Base-by-base conservation (phyloP, 2,329 filamentous ascomycete species). In the Ophiostoma pallidulum region DNA sequence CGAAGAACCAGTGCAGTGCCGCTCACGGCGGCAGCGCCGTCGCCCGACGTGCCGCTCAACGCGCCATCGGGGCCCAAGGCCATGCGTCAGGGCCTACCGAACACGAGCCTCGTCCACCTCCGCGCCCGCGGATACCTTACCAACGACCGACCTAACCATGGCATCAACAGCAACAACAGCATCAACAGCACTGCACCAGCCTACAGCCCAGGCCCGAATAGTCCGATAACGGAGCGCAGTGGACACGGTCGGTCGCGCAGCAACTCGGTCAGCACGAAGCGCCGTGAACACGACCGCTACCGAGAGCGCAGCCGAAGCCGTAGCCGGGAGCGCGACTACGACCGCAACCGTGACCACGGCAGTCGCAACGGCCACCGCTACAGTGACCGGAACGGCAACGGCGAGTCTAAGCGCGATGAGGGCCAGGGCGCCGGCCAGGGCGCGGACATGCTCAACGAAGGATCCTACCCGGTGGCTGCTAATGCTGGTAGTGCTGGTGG, bases 41-140 rank as follows among this genome's bases (percentile, higher is more conserved):
- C 37, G 4, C 42, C 42, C 1, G 67, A 68, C 53, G 67, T 73
- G 44, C 79, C 79, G 38, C 64, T 80, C 66, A 87, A 74, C 67
- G 92, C 92, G 24, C 92, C 92, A 24, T 94, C 85, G 47, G 92
- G 90, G 9, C 92, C 92, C 41, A 90, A 92, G 66, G 92, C 92
- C 16, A 94, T 97, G 87, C 78, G 91, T 53, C 84, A 92, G 65
- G 88, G 89, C 26, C 71, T 89, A 10, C 85, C 86, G 44, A 94
- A 94, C 63, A 90, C 83, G 49, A 86, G 85, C 56, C 76, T 86
- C 45, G 76, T 81, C 54, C 77, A 84, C 57, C 62, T 82, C 62
- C 70, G 78, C 53, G 75, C 75, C 20, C 63, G 68, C 52, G 66
- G 66, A 46, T 62, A 63, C 16, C 37, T 54, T 14, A 33, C 45